phyloP scores from a whole-genome alignment of 75 land plant species.

The Picea sitchensis region DNA sequence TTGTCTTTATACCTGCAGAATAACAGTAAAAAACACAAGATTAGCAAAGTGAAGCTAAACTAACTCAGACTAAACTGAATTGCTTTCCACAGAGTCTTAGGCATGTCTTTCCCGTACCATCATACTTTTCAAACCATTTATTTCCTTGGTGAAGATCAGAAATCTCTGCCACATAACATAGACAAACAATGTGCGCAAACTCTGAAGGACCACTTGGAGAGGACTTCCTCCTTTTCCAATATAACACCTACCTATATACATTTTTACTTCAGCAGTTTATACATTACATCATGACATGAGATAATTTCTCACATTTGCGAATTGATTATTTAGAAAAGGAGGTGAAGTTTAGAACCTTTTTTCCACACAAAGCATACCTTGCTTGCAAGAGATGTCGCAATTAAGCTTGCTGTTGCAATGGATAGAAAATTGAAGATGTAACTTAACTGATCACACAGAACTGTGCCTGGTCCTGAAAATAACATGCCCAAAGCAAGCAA shows the following conservation, averaged over 20 bases:
- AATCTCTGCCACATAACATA: neutral
- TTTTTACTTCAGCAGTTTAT: neutral
- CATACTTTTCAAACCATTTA: slow-evolving; percentile 3
- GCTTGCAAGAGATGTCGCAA: slow-evolving; percentile 43
- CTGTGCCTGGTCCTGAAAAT: slow-evolving; percentile 48
- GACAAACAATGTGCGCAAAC: neutral
- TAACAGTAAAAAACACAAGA: neutral
- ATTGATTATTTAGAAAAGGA: neutral
- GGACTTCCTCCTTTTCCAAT: slow-evolving; percentile 4
- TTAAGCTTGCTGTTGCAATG: slow-evolving; percentile 52
- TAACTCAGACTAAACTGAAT: neutral
- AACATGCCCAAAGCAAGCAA: slow-evolving; percentile 1
- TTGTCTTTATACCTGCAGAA: neutral
- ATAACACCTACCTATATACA: neutral
- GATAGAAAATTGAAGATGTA: slow-evolving; percentile 46
- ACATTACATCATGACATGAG: neutral
- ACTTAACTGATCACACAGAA: slow-evolving; percentile 36
- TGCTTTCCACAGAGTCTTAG: slow-evolving; percentile 1
- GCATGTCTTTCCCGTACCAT: slow-evolving; percentile 5
- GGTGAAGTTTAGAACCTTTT: neutral
- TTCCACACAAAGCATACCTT: slow-evolving; percentile 19
- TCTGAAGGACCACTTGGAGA: slow-evolving; percentile 1
- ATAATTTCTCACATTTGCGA: neutral
- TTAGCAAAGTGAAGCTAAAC: neutral
- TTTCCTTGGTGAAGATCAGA: neutral